Conservation (phyloP, 768 basidiomycete genomes). For the Leccinum subtestaceum region DNA sequence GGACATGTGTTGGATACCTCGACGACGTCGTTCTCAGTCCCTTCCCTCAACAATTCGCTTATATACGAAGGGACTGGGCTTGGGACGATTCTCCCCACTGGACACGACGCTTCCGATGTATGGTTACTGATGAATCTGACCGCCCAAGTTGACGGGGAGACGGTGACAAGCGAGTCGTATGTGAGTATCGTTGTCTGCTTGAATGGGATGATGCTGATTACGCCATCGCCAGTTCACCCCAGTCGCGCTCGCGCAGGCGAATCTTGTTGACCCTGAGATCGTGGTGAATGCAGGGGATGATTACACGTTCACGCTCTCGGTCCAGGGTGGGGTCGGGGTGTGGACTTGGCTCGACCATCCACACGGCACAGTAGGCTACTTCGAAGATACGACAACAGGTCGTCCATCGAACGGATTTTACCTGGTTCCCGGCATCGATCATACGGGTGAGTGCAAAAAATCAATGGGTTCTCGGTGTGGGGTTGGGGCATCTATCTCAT, state of each 20-base stretch:
- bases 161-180: conserved; percentile 50
- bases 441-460: conserved; percentile 38
- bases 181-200: conserved; percentile 31
- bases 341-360: conserved; percentile 65
- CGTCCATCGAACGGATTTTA: conserved; percentile 51
- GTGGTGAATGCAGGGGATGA: conserved; percentile 17
- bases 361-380: conserved; percentile 50
- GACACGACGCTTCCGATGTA: conserved; percentile 40
- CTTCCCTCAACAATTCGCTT: conserved; percentile 49
- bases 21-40: conserved; percentile 40
- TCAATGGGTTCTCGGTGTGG: not conserved
- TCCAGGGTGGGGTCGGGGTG: conserved; percentile 49
- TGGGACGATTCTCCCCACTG: conserved; percentile 41
- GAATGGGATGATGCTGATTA: not conserved
- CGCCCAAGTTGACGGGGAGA: conserved; percentile 39
- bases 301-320: conserved; percentile 50
- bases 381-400: conserved; percentile 42
- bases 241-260: conserved; percentile 37
- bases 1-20: conserved; percentile 40
- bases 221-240: conserved; percentile 49
- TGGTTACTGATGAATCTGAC: conserved; percentile 53
- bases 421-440: conserved; percentile 52
- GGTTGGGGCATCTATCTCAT: not conserved
- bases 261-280: too few relatives aligned
- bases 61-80: conserved; percentile 41